Evolutionary conservation across 345 rosid genomes (phyloP).

Genomic region (Erucastrum elatum): DNA sequence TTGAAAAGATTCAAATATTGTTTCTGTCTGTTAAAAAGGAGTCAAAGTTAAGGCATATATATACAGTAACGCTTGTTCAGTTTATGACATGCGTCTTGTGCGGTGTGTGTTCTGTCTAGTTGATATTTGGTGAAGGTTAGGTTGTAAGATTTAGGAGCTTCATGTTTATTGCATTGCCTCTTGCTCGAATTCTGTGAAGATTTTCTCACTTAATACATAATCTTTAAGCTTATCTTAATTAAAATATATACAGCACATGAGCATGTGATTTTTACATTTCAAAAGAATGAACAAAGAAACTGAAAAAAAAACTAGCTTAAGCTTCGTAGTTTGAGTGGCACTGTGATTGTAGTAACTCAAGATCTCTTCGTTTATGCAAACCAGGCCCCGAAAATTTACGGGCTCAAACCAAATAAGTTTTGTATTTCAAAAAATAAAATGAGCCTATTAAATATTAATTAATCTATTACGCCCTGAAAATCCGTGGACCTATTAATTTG

Average conservation of each 20-base stretch:
- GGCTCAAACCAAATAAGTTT: neutral
- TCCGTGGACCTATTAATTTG: neutral
- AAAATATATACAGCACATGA: conserved; percentile 9
- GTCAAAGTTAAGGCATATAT: conserved; percentile 27
- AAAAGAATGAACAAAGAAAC: conserved; percentile 11
- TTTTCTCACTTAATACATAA: neutral
- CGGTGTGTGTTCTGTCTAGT: conserved; percentile 29
- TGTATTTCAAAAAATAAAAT: neutral
- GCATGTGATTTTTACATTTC: neutral
- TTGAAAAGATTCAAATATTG: conserved; percentile 6
- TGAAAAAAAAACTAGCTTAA: no score
- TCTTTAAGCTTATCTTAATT: conserved; percentile 8
- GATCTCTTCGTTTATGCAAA: neutral
- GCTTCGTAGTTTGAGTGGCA: no score
- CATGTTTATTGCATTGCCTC: conserved; percentile 39
- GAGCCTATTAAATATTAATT: neutral
- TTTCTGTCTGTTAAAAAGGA: conserved; percentile 16
- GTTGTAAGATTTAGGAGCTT: conserved; percentile 42
- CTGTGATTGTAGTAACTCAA: neutral
- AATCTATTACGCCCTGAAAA: neutral
- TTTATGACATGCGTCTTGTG: conserved; percentile 22
- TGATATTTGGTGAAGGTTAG: conserved; percentile 51
- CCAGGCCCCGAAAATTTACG: neutral
- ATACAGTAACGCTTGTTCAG: conserved; percentile 21
- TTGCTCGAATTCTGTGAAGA: neutral